A percentile compares a stretch with the other conserved stretches of the same genome.
Conservation (phyloP, 78 protist genomes). For the Emiliania huxleyi region DNA sequence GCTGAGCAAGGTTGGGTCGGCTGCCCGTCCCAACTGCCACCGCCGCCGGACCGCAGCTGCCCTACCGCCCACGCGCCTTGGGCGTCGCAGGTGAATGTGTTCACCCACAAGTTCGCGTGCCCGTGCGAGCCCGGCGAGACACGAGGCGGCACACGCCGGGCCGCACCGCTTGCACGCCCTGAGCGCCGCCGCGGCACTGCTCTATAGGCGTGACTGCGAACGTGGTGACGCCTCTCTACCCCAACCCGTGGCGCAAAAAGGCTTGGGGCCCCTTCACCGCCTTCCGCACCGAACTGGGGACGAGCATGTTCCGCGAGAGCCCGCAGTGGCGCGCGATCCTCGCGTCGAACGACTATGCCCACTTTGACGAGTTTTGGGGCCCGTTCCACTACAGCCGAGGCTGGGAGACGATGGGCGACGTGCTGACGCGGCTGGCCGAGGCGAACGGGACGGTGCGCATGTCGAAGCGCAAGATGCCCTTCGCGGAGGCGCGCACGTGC, state of each 20-base stretch:
- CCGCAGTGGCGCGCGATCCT: background rate
- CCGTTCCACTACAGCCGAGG: background rate
- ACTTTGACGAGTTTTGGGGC: slow-evolving; percentile 17
- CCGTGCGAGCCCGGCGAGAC: background rate
- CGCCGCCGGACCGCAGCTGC: background rate
- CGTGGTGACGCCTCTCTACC: background rate
- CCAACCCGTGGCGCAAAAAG: slow-evolving; percentile 1
- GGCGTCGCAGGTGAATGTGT: background rate
- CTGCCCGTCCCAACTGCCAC: too few species aligned
- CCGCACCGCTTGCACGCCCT: too few species aligned
- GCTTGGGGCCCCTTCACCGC: slow-evolving; percentile 2
- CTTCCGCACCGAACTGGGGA: background rate
- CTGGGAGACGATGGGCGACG: slow-evolving; percentile 23
- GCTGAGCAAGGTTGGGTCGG: too few species aligned
- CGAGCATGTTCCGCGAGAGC: background rate
- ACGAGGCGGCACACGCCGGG: too few species aligned
- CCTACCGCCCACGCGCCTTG: background rate
- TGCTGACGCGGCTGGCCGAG: background rate
- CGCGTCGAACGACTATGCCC: background rate
- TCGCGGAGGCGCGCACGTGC: background rate
- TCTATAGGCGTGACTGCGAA: background rate
- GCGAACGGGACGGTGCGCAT: background rate
- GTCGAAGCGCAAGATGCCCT: background rate
- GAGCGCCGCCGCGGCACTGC: too few species aligned
- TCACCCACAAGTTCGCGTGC: background rate